Evolutionary conservation across 2,329 filamentous ascomycete genomes (phyloP), one percentile per base, ranked within the genome.

Genomic region (Phialophora chinensis): DNA sequence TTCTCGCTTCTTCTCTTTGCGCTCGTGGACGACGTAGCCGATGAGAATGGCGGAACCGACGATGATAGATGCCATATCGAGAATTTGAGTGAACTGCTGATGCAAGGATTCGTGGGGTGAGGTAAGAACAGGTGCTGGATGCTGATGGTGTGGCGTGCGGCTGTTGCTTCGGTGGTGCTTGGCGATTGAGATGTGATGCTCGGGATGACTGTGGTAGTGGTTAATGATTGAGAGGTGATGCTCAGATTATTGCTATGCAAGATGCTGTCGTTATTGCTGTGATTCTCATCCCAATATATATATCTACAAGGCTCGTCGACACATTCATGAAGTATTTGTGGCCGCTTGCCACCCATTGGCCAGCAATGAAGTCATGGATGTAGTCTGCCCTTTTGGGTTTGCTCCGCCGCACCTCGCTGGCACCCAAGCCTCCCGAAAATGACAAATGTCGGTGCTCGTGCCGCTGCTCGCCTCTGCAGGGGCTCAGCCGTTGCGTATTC

Each of bases 11-110:
- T 38, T 49, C 20, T 67, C 52, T 44, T 65, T 65, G 31, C 60
- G 63, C n/a, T 62, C 58, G 23, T 69, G 58, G 29, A 69, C 49
- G 55, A 63, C 60, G 14, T 62, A 23, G 47, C 47, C 33, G 29
- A 67, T 31, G 23, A 63, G 44, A 8, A 64, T 17, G 14, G 35
- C 57, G n/a, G 61, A 61, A n/a, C 44, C 65, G 47, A 69, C 76
- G 52, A 83, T 74, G 72, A 77, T 78, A 27, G 77, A 76, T 78
- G 69, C 64, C 69, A 73, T 74, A 49, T 27, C 38, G 27, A 23
- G 20, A 4, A 1, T 52, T 52, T 12, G 23, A 8, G 2, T 14
- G 49, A 52, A 5, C 25, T 52, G 25, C 23, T 23, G 49, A 52
- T 14, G 20, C 10, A 52, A 27, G 25, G 20, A 27, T 14, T 52